These are phyloP conservation scores for Stagonosporopsis tanaceti DNA, from an alignment of 2,329 filamentous ascomycete species.

Conservation along the genomic window DNA sequence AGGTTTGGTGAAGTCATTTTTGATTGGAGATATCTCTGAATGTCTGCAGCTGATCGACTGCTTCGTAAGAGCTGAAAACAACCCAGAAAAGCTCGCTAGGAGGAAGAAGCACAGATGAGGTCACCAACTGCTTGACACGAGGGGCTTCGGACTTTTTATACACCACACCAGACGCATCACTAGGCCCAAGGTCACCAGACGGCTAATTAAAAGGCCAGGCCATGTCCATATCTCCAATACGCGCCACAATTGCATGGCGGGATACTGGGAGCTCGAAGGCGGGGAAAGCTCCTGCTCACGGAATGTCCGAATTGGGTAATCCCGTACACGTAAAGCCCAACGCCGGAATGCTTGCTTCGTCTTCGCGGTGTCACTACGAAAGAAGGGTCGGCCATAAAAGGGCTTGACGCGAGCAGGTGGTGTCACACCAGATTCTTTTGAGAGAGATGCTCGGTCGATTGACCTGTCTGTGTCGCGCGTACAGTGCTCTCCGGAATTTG, in stretches of 20 bases:
- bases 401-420: constrained; percentile 7
- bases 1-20: constrained; percentile 24
- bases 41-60: background rate
- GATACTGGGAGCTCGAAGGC: constrained; percentile 9
- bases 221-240: constrained; percentile 4
- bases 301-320: constrained; percentile 19
- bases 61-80: background rate
- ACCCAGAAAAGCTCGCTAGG: constrained; percentile 5
- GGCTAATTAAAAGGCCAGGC: constrained; percentile 5
- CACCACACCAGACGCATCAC: background rate
- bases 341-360: constrained; percentile 16
- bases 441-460: background rate
- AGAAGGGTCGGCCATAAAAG: background rate
- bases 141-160: constrained; percentile 8
- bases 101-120: background rate
- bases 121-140: background rate
- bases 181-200: constrained; percentile 15
- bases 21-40: background rate
- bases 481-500: background rate
- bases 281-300: constrained; percentile 17
- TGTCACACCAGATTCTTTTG: background rate
- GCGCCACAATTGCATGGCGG: constrained; percentile 13
- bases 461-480: background rate
- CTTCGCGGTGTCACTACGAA: constrained; percentile 11
- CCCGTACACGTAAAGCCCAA: constrained; percentile 3